Base-by-base conservation (phyloP, 768 basidiomycete genomes). In the Guyanaporus albipodus region DNA sequence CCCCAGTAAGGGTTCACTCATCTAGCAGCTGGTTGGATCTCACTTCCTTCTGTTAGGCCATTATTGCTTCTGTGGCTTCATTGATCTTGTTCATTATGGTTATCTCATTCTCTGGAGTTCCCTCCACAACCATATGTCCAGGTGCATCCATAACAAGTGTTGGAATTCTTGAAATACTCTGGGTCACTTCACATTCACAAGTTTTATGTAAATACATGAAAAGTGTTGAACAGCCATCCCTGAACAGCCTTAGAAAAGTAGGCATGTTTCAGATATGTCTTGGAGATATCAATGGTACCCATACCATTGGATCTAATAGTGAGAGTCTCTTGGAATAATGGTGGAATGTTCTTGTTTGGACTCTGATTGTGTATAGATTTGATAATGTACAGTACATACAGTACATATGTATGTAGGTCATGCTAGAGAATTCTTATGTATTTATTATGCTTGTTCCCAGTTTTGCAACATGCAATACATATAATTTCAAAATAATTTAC, bases 131-230 rank as follows among this genome's bases (percentile, higher is more conserved):
- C 3, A 1, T 8, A 9, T 21, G 29, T 0, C 0, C n/a, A 10
- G 6, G 28, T 8, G 3, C 21, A 42, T 42, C 39, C 9, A 44
- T 56, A 9, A 38, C 35, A 24, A 27, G 49, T 17, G 10, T 44
- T 5, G 48, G 55, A 36, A 35, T 57, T 12, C n/a, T 57, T 22
- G 55, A 57, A 35, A 42, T 26, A 0, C 37, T 57, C 1, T 57
- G 55, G 55, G 6, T 53, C 23, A 31, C 36, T 29, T 34, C 17
- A 7, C 46, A 51, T 17, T 52, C 56, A 3, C 24, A 26, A 14
- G 19, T 27, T n/a, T 8, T 57, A 1, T 19, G 22, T 8, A 32
- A 48, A 12, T 29, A 31, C 3, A 27, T 57, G 37, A 22, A 11
- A 15, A 32, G 44, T 4, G 4, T 57, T 0, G 9, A 45, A 1